Conservation (phyloP, 345 rosid species). For the Euphorbia peplus region DNA sequence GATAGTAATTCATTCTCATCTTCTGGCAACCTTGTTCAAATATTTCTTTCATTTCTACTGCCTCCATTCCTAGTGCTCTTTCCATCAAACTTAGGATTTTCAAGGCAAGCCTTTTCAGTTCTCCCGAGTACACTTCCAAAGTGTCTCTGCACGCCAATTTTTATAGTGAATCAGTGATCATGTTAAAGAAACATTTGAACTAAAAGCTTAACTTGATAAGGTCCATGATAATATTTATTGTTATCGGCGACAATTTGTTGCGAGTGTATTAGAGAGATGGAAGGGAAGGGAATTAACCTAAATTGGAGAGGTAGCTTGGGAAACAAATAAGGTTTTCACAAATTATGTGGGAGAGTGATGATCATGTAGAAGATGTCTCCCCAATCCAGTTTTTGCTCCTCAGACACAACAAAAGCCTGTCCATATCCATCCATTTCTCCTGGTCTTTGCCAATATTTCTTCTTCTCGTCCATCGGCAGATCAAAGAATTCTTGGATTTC, state of each 20-base stretch:
- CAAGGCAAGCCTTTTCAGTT: slow-evolving; percentile 17
- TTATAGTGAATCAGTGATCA: too few relatives aligned
- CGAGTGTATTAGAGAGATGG: background rate
- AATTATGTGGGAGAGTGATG: slow-evolving; percentile 13
- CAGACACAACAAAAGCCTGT: slow-evolving; percentile 15
- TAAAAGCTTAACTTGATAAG: too few relatives aligned
- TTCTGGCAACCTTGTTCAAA: slow-evolving; percentile 19
- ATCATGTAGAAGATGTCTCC: slow-evolving; percentile 17
- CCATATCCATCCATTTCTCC: slow-evolving; percentile 17
- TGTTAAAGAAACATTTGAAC: too few relatives aligned
- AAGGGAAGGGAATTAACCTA: background rate
- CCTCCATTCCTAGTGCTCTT: slow-evolving; percentile 14
- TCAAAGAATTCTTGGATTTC: slow-evolving; percentile 14
- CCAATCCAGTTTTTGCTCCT: slow-evolving; percentile 20
- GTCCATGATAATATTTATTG: too few relatives aligned
- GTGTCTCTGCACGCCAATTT: slow-evolving; percentile 3
- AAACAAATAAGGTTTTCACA: slow-evolving; percentile 14
- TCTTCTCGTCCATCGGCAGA: slow-evolving; percentile 18
- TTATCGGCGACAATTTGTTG: too few relatives aligned
- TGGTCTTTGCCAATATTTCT: slow-evolving; percentile 15
- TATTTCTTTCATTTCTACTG: slow-evolving; percentile 5
- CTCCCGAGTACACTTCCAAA: slow-evolving; percentile 16
- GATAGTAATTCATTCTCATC: slow-evolving; percentile 27
- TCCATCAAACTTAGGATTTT: slow-evolving; percentile 14
- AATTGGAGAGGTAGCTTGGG: slow-evolving; percentile 10